phyloP scores from a whole-genome alignment of 73 alveolate species.

The Paramecium bursaria region DNA sequence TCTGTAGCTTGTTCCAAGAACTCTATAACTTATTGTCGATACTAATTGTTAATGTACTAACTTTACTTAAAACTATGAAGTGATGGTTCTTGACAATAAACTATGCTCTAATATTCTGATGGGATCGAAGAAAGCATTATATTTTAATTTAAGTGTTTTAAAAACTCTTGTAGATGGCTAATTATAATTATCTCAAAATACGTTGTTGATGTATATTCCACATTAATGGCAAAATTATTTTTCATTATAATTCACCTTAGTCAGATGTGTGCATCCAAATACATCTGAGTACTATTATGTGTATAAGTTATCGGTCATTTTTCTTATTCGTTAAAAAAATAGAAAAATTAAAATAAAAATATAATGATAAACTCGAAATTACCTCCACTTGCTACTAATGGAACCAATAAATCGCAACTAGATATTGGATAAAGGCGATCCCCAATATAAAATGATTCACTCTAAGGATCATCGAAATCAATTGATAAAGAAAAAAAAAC shows the following conservation, averaged over 20 bases:
- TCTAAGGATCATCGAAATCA: too few species aligned
- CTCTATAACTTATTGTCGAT: slow-evolving; percentile 5
- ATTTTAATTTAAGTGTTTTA: slow-evolving; percentile 30
- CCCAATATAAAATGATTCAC: too few species aligned
- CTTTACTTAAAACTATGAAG: neutral
- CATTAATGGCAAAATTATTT: slow-evolving; percentile 42
- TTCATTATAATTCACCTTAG: neutral
- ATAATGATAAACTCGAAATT: too few species aligned
- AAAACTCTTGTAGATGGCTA: slow-evolving; percentile 49
- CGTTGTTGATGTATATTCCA: slow-evolving; percentile 39
- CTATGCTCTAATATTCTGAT: neutral
- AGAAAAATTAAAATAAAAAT: too few species aligned
- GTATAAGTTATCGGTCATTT: too few species aligned
- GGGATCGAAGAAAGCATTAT: slow-evolving; percentile 52
- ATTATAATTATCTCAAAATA: neutral
- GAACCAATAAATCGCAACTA: neutral
- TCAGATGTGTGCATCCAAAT: slow-evolving; percentile 32
- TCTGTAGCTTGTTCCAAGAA: slow-evolving; percentile 49
- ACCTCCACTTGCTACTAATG: slow-evolving; percentile 12
- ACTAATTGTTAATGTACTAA: neutral
- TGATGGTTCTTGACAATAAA: neutral
- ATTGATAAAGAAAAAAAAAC: slow-evolving; percentile 6
- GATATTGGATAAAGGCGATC: neutral
- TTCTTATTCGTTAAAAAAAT: too few species aligned
- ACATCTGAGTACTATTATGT: slow-evolving; percentile 27